Conservation (phyloP, 1,284 basidiomycete genomes). For the Kwoniella shivajii region DNA sequence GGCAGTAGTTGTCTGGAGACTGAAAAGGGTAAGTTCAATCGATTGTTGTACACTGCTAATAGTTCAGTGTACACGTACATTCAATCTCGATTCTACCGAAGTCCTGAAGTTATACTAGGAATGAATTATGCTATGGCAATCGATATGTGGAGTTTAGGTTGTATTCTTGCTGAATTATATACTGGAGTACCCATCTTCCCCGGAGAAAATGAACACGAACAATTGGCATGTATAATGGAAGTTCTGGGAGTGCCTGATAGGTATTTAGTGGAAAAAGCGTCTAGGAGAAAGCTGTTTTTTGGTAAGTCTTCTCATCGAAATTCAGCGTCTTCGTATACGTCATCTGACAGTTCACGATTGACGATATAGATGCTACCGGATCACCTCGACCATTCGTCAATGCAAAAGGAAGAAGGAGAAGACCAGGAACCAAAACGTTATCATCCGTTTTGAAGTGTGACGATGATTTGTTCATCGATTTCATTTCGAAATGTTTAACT, state of each 20-base stretch:
- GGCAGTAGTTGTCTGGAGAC: constrained; percentile 98
- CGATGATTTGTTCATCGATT: constrained; percentile 61
- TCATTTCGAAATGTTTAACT: constrained; percentile 90
- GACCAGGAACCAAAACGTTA: constrained; percentile 87
- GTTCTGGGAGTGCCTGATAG: constrained; percentile 94
- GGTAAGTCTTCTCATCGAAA: constrained; percentile 65
- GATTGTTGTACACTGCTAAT: neutral
- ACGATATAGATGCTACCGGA: constrained; percentile 79
- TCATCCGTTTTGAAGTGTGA: constrained; percentile 85
- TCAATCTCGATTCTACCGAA: constrained; percentile 97
- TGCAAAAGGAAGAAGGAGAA: constrained; percentile 88
- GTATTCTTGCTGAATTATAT: constrained; percentile 94
- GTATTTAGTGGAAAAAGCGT: constrained; percentile 90
- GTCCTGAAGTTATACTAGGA: constrained; percentile 95
- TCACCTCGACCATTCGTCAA: constrained; percentile 91
- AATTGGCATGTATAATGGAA: constrained; percentile 99
- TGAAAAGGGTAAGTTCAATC: constrained; percentile 79
- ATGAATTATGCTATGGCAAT: constrained; percentile 92
- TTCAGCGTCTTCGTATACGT: neutral
- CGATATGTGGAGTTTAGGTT: constrained; percentile 98
- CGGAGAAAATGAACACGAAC: constrained; percentile 99
- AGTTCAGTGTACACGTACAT: constrained; percentile 97
- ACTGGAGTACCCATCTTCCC: constrained; percentile 99
- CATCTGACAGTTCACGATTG: neutral
- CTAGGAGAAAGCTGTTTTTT: constrained; percentile 93